Evolutionary conservation across 331 rosid genomes (phyloP).

Genomic region (Arachis monticola): DNA sequence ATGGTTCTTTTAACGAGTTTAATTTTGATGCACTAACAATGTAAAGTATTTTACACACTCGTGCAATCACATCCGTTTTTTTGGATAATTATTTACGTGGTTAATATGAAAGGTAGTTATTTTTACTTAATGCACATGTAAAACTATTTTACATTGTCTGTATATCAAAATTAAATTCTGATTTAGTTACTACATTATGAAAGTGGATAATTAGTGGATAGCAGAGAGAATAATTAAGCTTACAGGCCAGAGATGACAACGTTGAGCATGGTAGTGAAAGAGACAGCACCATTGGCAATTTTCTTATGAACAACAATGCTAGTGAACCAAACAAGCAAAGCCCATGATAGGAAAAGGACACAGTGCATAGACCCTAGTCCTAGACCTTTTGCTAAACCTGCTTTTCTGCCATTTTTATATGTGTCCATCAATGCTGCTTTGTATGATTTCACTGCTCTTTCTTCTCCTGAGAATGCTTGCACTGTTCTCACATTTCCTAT

Average conservation of each 20-base stretch:
- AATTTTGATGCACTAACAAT: too few species aligned
- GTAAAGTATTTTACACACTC: too few species aligned
- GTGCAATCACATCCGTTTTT: too few species aligned
- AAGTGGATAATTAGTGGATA: too few species aligned
- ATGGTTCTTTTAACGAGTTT: too few species aligned
- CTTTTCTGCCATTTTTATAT: slow-evolving; percentile 69
- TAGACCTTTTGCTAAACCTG: slow-evolving; percentile 92
- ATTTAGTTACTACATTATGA: too few species aligned
- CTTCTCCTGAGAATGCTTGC: slow-evolving; percentile 97
- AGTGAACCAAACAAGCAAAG: slow-evolving; percentile 81
- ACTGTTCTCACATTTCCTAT: slow-evolving; percentile 92
- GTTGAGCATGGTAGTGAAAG: slow-evolving; percentile 97
- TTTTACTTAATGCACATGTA: too few species aligned
- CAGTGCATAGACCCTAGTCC: slow-evolving; percentile 84
- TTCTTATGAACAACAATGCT: slow-evolving; percentile 79
- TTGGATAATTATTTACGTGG: too few species aligned
- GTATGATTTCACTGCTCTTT: slow-evolving; percentile 74
- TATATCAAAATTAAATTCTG: too few species aligned
- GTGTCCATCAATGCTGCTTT: slow-evolving; percentile 72
- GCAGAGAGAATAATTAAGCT: slow-evolving; percentile 30
- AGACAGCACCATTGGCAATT: slow-evolving; percentile 87
- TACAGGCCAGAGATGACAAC: slow-evolving; percentile 98
- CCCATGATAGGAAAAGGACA: slow-evolving; percentile 80
- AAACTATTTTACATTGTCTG: too few species aligned
- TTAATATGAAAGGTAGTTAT: too few species aligned